phyloP scores from a whole-genome alignment of 2,329 filamentous ascomycete genomes.

The Sporothrix phasma region DNA sequence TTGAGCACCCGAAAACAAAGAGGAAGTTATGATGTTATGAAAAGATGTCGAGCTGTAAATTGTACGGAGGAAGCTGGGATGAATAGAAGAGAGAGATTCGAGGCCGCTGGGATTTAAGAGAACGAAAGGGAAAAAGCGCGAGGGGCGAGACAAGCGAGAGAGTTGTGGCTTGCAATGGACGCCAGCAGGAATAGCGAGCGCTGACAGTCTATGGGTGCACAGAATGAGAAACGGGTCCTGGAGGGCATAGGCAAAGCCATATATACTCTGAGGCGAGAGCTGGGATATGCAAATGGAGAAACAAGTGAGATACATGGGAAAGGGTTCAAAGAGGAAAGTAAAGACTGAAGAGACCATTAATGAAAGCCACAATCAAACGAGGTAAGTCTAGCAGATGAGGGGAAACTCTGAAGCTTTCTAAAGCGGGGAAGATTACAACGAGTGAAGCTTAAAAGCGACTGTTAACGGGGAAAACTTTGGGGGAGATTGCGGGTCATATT shows the following conservation, averaged over 20 bases:
- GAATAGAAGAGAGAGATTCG: not conserved
- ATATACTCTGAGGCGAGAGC: not conserved
- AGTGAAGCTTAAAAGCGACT: not conserved
- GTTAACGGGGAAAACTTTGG: constrained; percentile 7
- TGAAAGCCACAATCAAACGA: not conserved
- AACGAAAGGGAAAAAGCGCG: not conserved
- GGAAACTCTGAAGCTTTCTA: no score
- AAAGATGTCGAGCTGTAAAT: not conserved
- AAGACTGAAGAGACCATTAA: not conserved
- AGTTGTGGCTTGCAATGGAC: constrained; percentile 13
- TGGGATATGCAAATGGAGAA: not conserved
- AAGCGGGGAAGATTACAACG: no score
- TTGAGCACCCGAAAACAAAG: not conserved
- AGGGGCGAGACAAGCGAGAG: constrained; percentile 11
- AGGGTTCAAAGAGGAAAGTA: not conserved
- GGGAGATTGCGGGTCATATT: no score
- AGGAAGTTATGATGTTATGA: not conserved
- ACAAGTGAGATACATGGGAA: not conserved
- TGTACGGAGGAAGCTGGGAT: not conserved
- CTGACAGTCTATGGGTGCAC: constrained; percentile 9
- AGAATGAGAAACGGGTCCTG: not conserved
- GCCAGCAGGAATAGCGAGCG: not conserved
- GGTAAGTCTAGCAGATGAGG: not conserved
- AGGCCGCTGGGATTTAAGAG: not conserved
- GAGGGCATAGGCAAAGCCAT: constrained; percentile 2